Evolutionary conservation across 2,329 filamentous ascomycete species (phyloP).

Genomic region (Magnaporthales sp.): DNA sequence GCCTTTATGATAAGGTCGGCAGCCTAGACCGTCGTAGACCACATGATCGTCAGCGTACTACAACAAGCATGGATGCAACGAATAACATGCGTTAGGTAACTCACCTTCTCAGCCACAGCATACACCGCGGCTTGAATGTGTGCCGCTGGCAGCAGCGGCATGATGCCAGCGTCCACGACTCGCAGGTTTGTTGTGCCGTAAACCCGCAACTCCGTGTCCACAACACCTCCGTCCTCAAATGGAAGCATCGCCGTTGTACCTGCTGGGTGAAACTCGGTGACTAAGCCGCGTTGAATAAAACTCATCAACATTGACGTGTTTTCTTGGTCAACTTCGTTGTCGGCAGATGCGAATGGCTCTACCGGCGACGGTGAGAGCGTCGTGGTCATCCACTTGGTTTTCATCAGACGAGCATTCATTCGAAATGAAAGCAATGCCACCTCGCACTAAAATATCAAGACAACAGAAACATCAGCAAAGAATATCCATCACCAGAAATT

Average conservation of each 20-base stretch:
- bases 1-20: neutral
- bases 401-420: conserved; percentile 5
- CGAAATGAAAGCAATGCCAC: conserved; percentile 1
- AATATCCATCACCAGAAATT: neutral
- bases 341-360: neutral
- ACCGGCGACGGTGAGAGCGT: neutral
- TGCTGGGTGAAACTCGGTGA: conserved; percentile 27
- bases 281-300: conserved; percentile 10
- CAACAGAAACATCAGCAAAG: neutral
- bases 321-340: neutral
- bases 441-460: neutral
- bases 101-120: conserved; percentile 38
- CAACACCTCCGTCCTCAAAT: conserved; percentile 33
- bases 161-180: conserved; percentile 38
- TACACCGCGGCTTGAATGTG: conserved; percentile 44
- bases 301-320: conserved; percentile 4
- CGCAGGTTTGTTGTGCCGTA: conserved; percentile 38
- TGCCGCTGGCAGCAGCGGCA: conserved; percentile 37
- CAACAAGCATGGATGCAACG: neutral
- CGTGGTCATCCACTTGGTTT: neutral
- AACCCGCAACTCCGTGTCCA: conserved; percentile 32
- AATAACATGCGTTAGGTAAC: neutral
- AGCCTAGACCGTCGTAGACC: neutral
- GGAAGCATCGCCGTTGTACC: conserved; percentile 40
- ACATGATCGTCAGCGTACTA: neutral